Evolutionary conservation across 768 basidiomycete genomes (phyloP).

Genomic region (Pulveroboletus sp.): DNA sequence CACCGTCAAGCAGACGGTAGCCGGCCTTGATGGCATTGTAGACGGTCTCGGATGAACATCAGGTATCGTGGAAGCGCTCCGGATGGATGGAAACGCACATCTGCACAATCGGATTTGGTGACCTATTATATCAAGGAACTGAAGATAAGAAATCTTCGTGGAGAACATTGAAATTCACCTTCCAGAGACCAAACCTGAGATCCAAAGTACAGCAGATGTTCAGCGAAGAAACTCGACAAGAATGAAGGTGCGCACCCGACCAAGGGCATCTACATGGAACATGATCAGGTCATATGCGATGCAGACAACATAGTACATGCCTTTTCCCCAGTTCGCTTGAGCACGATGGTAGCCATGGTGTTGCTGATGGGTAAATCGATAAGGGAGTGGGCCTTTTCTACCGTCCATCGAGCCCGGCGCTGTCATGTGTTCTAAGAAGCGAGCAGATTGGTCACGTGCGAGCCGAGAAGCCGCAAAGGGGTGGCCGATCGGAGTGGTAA

Average conservation of each 20-base stretch:
- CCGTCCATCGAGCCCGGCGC: constrained; percentile 8
- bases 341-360: constrained; percentile 48
- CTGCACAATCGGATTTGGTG: constrained; percentile 56
- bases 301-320: constrained; percentile 28
- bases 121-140: constrained; percentile 42
- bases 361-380: constrained; percentile 11
- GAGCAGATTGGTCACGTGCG: background rate
- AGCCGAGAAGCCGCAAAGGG: too few species aligned
- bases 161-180: constrained; percentile 37
- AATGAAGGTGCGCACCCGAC: constrained; percentile 47
- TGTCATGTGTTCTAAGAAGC: too few species aligned
- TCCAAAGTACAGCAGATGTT: constrained; percentile 1
- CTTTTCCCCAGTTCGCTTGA: constrained; percentile 63
- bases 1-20: constrained; percentile 84
- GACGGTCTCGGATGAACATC: constrained; percentile 50
- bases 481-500: too few species aligned
- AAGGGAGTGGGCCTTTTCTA: background rate
- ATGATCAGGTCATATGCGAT: background rate
- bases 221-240: background rate
- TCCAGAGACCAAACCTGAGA: constrained; percentile 69
- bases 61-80: background rate
- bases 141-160: background rate
- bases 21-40: constrained; percentile 85
- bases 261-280: constrained; percentile 61
- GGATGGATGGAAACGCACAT: constrained; percentile 37